Conservation (phyloP, 1,284 basidiomycete species). For the Sutorius eximius region DNA sequence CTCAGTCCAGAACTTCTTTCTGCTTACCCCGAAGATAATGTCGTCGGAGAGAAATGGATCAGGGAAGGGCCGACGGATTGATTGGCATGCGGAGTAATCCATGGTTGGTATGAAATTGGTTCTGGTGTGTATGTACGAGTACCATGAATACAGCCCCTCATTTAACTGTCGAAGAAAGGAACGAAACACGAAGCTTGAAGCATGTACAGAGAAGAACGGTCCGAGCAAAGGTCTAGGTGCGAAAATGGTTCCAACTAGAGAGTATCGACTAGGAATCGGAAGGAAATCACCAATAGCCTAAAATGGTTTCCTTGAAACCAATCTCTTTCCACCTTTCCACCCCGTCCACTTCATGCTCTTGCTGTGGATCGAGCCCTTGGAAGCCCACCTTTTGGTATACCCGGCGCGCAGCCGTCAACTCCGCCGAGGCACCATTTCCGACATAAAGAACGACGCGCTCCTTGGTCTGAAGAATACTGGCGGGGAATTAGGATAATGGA, state of each 20-base stretch:
- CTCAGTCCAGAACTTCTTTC: constrained; percentile 31
- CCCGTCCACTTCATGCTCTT: constrained; percentile 21
- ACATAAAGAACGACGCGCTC: constrained; percentile 51
- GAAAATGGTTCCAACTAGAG: neutral
- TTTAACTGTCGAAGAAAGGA: neutral
- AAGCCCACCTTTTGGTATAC: constrained; percentile 54
- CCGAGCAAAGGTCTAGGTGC: neutral
- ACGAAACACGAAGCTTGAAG: neutral
- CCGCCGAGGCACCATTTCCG: constrained; percentile 29
- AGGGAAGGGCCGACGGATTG: constrained; percentile 13
- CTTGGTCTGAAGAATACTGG: constrained; percentile 35
- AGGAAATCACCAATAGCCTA: constrained; percentile 48
- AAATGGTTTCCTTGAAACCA: constrained; percentile 45
- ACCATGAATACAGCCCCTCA: neutral
- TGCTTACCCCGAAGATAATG: constrained; percentile 33
- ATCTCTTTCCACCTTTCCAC: constrained; percentile 52
- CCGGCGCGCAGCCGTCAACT: constrained; percentile 42
- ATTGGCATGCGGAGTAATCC: constrained; percentile 5
- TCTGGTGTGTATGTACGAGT: constrained; percentile 1
- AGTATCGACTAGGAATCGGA: neutral
- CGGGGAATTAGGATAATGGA: constrained; percentile 5
- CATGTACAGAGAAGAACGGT: neutral
- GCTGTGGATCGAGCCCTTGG: constrained; percentile 37
- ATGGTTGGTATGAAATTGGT: neutral
- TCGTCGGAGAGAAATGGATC: constrained; percentile 30